Percentiles rank a stretch among this genome's conserved stretches.
Evolutionary conservation across 345 rosid species (phyloP).

Genomic region (Corchorus olitorius): DNA sequence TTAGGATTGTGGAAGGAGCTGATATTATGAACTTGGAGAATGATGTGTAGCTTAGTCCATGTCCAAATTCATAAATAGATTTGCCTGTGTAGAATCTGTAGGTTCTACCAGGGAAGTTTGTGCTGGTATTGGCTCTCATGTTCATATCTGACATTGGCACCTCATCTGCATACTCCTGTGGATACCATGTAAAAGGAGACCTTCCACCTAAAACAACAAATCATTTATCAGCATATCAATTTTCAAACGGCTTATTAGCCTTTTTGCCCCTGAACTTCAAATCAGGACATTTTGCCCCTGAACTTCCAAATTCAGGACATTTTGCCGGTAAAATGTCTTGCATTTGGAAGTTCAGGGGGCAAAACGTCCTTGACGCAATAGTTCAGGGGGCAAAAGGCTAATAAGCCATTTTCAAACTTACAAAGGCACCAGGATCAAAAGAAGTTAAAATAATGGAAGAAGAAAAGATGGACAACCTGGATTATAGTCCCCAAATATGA

Average conservation of each 20-base stretch:
- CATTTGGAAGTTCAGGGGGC: too few species aligned
- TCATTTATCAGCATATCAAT: not conserved
- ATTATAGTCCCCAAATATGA: slow-evolving; percentile 50
- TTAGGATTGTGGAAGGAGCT: slow-evolving; percentile 35
- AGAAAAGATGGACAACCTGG: slow-evolving; percentile 32
- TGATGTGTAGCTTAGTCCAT: slow-evolving; percentile 54
- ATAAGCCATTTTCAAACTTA: too few species aligned
- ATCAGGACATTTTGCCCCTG: too few species aligned
- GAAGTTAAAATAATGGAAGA: not conserved
- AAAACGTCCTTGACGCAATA: too few species aligned
- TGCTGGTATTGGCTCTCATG: slow-evolving; percentile 46
- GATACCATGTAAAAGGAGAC: slow-evolving; percentile 57
- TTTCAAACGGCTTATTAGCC: not conserved
- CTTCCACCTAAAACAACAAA: slow-evolving; percentile 40
- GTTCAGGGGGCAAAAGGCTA: too few species aligned
- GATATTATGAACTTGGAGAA: slow-evolving; percentile 41
- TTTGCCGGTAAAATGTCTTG: too few species aligned
- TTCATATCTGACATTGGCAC: slow-evolving; percentile 60
- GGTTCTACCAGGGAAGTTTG: slow-evolving; percentile 51
- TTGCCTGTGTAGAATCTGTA: slow-evolving; percentile 50
- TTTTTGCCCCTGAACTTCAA: too few species aligned
- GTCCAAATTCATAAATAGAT: slow-evolving; percentile 43
- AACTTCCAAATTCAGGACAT: too few species aligned
- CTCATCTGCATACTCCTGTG: slow-evolving; percentile 38
- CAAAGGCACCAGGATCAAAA: not conserved